Percentiles rank a stretch among this genome's conserved stretches.
Conservation (phyloP, 495 filamentous ascomycete genomes). For the Platismatia glauca region DNA sequence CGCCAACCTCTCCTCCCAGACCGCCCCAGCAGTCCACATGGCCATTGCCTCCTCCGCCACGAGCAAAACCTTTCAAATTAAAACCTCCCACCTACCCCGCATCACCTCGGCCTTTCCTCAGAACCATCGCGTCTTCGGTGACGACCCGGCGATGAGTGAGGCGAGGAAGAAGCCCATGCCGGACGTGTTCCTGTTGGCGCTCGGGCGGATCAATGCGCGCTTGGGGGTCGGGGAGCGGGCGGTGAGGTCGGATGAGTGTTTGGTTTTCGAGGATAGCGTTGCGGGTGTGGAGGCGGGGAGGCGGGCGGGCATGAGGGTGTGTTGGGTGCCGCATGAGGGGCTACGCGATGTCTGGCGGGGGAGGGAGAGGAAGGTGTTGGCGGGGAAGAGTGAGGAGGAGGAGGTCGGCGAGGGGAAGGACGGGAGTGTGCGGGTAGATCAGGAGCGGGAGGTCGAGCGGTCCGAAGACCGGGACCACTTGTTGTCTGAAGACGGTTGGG, state of each 20-base stretch:
- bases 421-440: not conserved
- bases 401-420: conserved; percentile 17
- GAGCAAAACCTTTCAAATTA: conserved; percentile 4
- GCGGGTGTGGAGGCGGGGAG: conserved; percentile 37
- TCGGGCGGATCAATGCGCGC: conserved; percentile 28
- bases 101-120: conserved; percentile 15
- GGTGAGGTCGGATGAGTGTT: conserved; percentile 31
- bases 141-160: conserved; percentile 28
- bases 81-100: conserved; percentile 14
- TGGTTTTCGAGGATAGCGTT: conserved; percentile 40
- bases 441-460: not conserved
- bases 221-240: conserved; percentile 18
- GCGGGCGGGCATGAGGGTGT: conserved; percentile 38
- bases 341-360: conserved; percentile 26
- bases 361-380: conserved; percentile 29
- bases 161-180: conserved; percentile 32
- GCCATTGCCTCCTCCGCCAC: conserved; percentile 18
- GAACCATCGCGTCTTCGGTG: conserved; percentile 27
- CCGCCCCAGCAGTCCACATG: conserved; percentile 4
- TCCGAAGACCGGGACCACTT: conserved; percentile 23
- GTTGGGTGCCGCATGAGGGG: conserved; percentile 36
- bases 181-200: conserved; percentile 34
- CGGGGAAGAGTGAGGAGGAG: conserved; percentile 26
- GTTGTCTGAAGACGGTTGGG: conserved; percentile 32
- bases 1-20: conserved; percentile 19